Base-by-base conservation (phyloP, 2,329 filamentous ascomycete genomes). In the Pyrenophora teres region DNA sequence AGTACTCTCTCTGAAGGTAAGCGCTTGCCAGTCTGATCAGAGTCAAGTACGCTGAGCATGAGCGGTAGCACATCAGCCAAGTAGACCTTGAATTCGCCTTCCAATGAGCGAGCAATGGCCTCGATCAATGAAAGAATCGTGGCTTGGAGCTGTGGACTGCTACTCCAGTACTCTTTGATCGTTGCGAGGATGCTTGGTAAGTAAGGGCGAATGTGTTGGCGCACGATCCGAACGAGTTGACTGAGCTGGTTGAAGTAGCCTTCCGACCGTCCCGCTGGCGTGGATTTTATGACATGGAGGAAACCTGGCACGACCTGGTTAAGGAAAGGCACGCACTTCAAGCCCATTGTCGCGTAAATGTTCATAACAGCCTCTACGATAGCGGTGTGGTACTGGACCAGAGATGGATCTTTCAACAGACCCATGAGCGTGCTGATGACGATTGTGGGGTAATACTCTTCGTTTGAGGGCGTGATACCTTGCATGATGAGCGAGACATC, bases 401-500 rank as follows among this genome's bases (percentile, higher is more conserved):
- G 80, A 0, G 94, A 97, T 21, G 87, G 86, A 63, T 99, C 94
- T 66, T 93, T 95, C 31, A 99, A 77, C 60, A 99, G 92, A 50
- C 92, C 88, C 66, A 99, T 86, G 9, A 99, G 82, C 1, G 94
- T 95, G 66, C 96, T 96, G 70, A 99, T 97, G 40, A 97, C 94
- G 15, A 99, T 92, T 0, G 94, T 99, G 0, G 94, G 94, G 69
- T 96, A 99, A 74, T 99, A 99, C 66, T 99, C 94, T 69, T 99
- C 96, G 68, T 90, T 96, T 0, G 93, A 97, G 0, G 94, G 95
- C 0, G 92, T 97, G 35, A 97, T 81, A 12, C 95, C 94, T 36
- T 90, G 92, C 93, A 99, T 99, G 81, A 99, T 97, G 25, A 99
- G 81, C 3, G 92, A 94, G 39, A 99, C 95, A 73, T 99, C 94